A percentile compares a stretch with the other conserved stretches of the same genome.
phyloP scores from a whole-genome alignment of 2,329 filamentous ascomycete genomes.

The Pseudopithomyces chartarum region DNA sequence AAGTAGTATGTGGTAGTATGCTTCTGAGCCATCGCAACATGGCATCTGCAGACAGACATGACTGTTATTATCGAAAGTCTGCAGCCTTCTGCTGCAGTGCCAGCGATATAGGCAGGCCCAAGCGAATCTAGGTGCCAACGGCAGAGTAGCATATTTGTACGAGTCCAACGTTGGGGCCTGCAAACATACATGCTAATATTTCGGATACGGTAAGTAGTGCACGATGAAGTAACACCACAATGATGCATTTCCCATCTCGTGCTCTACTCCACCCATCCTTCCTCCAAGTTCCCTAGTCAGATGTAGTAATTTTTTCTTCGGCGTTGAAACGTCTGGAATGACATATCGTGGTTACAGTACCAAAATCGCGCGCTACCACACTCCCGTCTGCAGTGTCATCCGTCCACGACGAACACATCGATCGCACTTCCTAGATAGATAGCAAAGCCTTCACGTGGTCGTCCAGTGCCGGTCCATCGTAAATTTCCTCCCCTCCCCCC shows the following conservation, averaged over 20 bases:
- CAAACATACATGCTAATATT: neutral
- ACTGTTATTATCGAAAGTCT: neutral
- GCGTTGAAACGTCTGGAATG: neutral
- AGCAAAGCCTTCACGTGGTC: no score
- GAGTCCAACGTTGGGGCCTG: neutral
- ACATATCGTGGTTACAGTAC: neutral
- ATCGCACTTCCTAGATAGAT: no score
- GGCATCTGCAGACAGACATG: neutral
- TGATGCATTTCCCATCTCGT: slow-evolving; percentile 2
- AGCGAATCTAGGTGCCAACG: neutral
- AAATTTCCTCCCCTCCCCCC: neutral
- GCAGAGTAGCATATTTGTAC: neutral
- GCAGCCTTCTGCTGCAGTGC: neutral
- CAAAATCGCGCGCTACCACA: neutral
- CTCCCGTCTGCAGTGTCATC: neutral
- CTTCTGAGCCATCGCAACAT: neutral
- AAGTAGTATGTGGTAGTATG: neutral
- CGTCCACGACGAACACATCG: no score
- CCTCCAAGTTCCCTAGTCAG: no score
- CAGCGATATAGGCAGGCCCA: neutral
- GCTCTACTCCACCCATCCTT: neutral
- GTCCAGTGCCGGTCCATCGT: neutral
- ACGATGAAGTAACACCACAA: slow-evolving; percentile 9
- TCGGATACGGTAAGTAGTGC: no score
- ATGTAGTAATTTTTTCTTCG: neutral